phyloP scores from a whole-genome alignment of 176 grass and related monocot genomes.

The Raddia distichophylla region DNA sequence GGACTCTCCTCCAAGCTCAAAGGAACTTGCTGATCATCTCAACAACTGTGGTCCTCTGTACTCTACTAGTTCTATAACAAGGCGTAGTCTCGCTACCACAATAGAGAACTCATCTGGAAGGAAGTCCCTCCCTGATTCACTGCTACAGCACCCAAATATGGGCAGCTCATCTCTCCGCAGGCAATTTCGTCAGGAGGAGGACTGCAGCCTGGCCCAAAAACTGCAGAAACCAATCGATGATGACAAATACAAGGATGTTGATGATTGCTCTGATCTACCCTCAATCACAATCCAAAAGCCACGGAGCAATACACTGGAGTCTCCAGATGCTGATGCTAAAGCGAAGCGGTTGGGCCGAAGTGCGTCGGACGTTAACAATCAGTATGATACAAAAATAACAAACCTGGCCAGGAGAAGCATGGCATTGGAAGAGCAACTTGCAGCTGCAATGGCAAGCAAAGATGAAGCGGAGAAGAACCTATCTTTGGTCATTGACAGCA shows the following conservation, averaged over 20 bases:
- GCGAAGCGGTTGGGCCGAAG: slow-evolving; percentile 48
- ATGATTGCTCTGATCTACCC: slow-evolving; percentile 46
- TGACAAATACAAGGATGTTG: slow-evolving; percentile 65
- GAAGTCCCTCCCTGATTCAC: slow-evolving; percentile 73
- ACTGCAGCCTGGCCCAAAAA: slow-evolving; percentile 74
- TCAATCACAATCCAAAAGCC: slow-evolving; percentile 43
- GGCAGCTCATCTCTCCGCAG: slow-evolving; percentile 68
- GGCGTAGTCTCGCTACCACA: slow-evolving; percentile 68
- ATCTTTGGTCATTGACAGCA: slow-evolving; percentile 65
- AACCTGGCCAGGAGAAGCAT: slow-evolving; percentile 60
- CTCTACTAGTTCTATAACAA: slow-evolving; percentile 55
- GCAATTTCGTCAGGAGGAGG: slow-evolving; percentile 80
- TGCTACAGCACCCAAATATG: slow-evolving; percentile 52
- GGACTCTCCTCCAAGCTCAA: slow-evolving; percentile 62
- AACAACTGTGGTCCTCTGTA: slow-evolving; percentile 54
- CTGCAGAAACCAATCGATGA: slow-evolving; percentile 78
- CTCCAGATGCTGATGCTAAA: slow-evolving; percentile 54
- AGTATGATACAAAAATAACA: slow-evolving; percentile 63
- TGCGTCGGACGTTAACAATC: slow-evolving; percentile 64
- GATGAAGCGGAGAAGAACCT: slow-evolving; percentile 74
- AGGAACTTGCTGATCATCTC: slow-evolving; percentile 55
- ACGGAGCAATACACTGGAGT: slow-evolving; percentile 12
- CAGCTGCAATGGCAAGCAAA: slow-evolving; percentile 52
- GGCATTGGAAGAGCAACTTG: slow-evolving; percentile 65
- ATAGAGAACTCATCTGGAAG: slow-evolving; percentile 66